These are phyloP conservation scores for Cucumis melo DNA, from an alignment of 306 rosid species.

Conservation along the genomic window DNA sequence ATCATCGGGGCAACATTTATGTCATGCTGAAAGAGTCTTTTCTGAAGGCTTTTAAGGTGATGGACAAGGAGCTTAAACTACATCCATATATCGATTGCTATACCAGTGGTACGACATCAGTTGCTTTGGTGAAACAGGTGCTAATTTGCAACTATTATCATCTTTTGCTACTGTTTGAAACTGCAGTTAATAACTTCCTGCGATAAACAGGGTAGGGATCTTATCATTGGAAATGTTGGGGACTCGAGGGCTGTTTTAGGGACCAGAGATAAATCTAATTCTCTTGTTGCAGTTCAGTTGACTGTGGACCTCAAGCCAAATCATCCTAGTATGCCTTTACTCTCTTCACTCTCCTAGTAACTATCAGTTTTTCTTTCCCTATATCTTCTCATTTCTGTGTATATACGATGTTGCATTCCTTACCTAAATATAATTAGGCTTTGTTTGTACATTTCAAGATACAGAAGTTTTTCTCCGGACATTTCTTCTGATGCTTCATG, in stretches of 20 bases:
- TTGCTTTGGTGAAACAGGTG: conserved; percentile 64
- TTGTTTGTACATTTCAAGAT: not conserved
- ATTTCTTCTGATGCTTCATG: not conserved
- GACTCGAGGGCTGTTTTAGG: conserved; percentile 65
- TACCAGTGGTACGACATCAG: conserved; percentile 82
- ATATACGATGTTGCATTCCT: not conserved
- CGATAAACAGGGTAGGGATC: conserved; percentile 42
- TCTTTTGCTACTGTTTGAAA: not conserved
- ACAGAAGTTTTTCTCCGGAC: not conserved
- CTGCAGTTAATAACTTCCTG: not conserved
- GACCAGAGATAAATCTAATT: conserved; percentile 32
- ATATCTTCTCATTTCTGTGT: not conserved
- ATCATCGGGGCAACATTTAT: conserved; percentile 14
- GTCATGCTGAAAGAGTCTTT: conserved; percentile 33
- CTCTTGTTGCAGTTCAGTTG: conserved; percentile 51
- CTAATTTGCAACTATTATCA: not conserved
- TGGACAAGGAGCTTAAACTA: conserved; percentile 72
- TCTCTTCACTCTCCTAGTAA: conserved; percentile 7
- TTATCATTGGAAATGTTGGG: conserved; percentile 55
- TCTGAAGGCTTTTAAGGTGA: conserved; percentile 45
- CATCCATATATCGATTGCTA: conserved; percentile 45
- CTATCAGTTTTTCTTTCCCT: not conserved
- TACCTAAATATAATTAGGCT: not conserved
- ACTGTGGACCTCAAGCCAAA: conserved; percentile 73
- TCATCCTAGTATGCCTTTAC: conserved; percentile 47